Evolutionary conservation across 2,329 filamentous ascomycete genomes (phyloP).

Genomic region (Teratosphaeria viscida): DNA sequence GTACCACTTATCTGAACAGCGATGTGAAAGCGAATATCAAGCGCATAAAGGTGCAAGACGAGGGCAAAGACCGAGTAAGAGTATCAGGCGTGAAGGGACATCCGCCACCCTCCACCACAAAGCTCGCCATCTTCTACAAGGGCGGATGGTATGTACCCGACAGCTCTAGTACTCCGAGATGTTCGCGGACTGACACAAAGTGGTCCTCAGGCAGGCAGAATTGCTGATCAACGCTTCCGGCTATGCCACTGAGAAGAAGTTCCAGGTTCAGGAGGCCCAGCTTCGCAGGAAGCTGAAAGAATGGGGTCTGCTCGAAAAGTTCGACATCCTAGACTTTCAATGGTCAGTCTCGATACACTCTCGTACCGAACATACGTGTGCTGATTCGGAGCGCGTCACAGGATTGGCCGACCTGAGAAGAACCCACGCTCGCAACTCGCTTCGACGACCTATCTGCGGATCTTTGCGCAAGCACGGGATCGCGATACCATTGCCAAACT

Average conservation of each 20-base stretch:
- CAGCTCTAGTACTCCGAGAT: background rate
- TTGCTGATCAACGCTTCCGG: conserved; percentile 33
- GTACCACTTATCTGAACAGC: conserved; percentile 45
- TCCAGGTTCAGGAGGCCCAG: conserved; percentile 32
- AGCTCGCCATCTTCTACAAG: conserved; percentile 29
- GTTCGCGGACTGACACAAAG: conserved; percentile 26
- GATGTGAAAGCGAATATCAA: conserved; percentile 45
- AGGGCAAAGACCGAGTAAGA: conserved; percentile 38
- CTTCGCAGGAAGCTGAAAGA: conserved; percentile 28
- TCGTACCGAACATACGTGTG: background rate
- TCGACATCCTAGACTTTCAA: conserved; percentile 17
- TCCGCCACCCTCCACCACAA: conserved; percentile 41
- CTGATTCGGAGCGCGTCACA: background rate
- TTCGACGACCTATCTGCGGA: conserved; percentile 31
- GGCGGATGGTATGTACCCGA: background rate
- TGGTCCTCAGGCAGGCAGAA: conserved; percentile 32
- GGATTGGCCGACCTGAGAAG: conserved; percentile 18
- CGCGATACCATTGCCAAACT: conserved; percentile 13
- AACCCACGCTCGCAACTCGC: conserved; percentile 32
- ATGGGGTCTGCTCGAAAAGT: conserved; percentile 14
- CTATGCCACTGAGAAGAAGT: conserved; percentile 36
- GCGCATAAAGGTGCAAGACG: conserved; percentile 40
- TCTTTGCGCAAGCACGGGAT: conserved; percentile 26
- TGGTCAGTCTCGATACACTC: conserved; percentile 1
- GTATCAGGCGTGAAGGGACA: conserved; percentile 34